Evolutionary conservation across 1,139 yeast genomes (phyloP).

Genomic region (Lodderomyces metapsilosis): DNA sequence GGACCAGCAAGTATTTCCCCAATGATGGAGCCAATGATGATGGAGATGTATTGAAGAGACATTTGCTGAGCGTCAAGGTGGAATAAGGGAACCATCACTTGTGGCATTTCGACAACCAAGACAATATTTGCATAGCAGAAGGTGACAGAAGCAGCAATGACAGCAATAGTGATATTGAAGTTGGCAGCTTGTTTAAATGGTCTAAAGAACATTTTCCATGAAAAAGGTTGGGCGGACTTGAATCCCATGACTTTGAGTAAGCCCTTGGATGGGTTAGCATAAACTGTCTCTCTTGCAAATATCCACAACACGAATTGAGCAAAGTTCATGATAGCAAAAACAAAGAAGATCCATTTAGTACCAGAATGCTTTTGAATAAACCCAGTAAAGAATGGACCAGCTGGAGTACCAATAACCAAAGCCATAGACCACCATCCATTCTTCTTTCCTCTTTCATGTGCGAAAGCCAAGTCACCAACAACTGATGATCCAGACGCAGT

Average conservation of each 20-base stretch:
- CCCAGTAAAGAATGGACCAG: conserved; percentile 18
- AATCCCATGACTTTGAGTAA: conserved; percentile 8
- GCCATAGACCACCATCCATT: conserved; percentile 20
- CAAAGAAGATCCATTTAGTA: conserved; percentile 16
- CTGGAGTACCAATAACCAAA: conserved; percentile 17
- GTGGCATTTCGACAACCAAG: conserved; percentile 25
- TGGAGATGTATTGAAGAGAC: conserved; percentile 23
- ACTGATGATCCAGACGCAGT: conserved; percentile 17
- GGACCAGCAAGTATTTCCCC: conserved; percentile 27
- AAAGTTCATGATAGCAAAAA: conserved; percentile 17
- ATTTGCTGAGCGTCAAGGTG: conserved; percentile 21
- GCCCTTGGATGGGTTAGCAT: conserved; percentile 6
- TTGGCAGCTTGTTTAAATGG: conserved; percentile 16
- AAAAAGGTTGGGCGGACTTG: conserved; percentile 8
- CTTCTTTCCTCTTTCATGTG: conserved; percentile 18
- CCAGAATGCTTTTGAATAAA: conserved; percentile 16
- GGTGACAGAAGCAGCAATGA: conserved; percentile 20
- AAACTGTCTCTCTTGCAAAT: conserved; percentile 16
- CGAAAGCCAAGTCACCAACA: conserved; percentile 17
- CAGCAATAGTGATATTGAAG: conserved; percentile 15
- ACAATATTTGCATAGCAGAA: conserved; percentile 24
- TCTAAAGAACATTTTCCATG: conserved; percentile 11
- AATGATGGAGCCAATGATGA: conserved; percentile 22
- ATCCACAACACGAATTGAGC: conserved; percentile 13
- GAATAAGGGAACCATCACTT: conserved; percentile 21